Base-by-base conservation (phyloP, 257 asterid species). In the Plantago ovata region DNA sequence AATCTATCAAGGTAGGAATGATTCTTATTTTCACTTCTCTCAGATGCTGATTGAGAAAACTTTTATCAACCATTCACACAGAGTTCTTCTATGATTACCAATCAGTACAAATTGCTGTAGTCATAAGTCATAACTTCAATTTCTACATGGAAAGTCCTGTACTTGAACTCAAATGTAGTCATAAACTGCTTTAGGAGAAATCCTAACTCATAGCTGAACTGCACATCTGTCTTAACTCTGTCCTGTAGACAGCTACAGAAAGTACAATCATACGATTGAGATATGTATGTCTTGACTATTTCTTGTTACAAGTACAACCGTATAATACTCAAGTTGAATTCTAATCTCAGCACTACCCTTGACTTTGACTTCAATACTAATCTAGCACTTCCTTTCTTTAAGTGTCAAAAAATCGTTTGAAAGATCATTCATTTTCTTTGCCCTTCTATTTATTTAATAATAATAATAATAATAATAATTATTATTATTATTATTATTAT, bases 1-100 rank as follows among this genome's bases (percentile, higher is more conserved):
- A 39, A 84, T 93, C 59, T 93, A 93, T 84, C 98, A 82, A 84
- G 98, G 97, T 89, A 76, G 36, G 21, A 33, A 61, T 24, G 36
- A 45, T 66, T 65, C 48, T 58, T 42, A 28, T 54, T 50, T 56
- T 64, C 14, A 62, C 59, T 45, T 40, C 51, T 51, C 33, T 33
- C 41, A 42, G 53, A 16, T 49, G 43, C 50, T 57, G 41, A 40
- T 38, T 38, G 41, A 53, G 13, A 23, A 63, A 46, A 47, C 56
- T 54, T 39, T 57, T 55, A 40, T 48, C n/a, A 38, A 45, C 55
- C 38, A 6, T 32, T 50, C 21, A 46, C 13, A 32, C 38, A 43
- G 21, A 32, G 23, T 18, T 64, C 57, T 52, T 55, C 57, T 48
- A 46, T 62, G 70, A 55, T 63, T 10, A 56, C 46, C 46, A 14